Base-by-base conservation (phyloP, 2,329 filamentous ascomycete species). In the Colletotrichum australisinense region DNA sequence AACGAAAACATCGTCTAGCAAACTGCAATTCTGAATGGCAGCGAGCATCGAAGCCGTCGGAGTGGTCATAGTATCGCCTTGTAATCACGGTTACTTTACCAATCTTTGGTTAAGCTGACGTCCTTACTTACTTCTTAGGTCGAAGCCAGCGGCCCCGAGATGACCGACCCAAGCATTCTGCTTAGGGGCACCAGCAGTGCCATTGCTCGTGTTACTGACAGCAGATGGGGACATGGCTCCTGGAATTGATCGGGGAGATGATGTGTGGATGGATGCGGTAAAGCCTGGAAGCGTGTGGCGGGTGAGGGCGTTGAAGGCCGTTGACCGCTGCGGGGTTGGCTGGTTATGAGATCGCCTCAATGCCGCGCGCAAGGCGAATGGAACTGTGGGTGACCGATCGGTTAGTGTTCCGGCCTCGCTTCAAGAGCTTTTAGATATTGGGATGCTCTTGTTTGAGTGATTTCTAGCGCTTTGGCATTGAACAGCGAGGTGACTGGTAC, bases 1-100 rank as follows among this genome's bases (percentile, higher is more conserved):
- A 75, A 87, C 85, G 81, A 93, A 94, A 76, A 97, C 94, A 81
- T 98, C 95, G 82, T 98, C 95, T 22, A 93, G 86, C 38, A 98
- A 89, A 0, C 93, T 93, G 75, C 92, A 93, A 63, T 90, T 87
- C 76, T 91, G 87, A 76, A 98, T 93, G 19, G 95, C 94, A 57
- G 89, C 86, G 49, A 98, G 91, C 95, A 98, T 98, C 4, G 92
- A 90, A 1, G 90, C 81, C 0, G 93, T 97, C 0, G 94, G 94
- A 1, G 92, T 93, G 4, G 95, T 97, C 82, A 88, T 85, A 28
- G 84, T 85, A 78, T 89, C 88, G 74, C 87, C 87, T 88, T 60
- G 42, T 22, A 5, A n/a, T 16, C 14, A 38, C 46, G 16, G 52
- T 63, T 35, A 68, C 26, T 24, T 38, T 32, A 67, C 28, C 26